Evolutionary conservation across 495 filamentous ascomycete genomes (phyloP).

Genomic region (Penicillium cataractarum): DNA sequence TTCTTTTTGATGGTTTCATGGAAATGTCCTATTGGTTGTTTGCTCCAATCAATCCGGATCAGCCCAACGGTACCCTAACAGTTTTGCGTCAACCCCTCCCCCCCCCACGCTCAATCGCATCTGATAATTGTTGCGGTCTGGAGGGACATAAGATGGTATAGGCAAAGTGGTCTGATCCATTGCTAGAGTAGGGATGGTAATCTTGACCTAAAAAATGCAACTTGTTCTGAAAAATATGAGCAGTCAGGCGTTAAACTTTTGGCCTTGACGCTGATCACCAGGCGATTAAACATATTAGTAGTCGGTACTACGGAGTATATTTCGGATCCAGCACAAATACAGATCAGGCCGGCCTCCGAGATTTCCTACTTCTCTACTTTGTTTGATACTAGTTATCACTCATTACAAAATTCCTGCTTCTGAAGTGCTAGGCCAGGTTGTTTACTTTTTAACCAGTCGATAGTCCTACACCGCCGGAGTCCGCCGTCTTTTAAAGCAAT

Average conservation of each 20-base stretch:
- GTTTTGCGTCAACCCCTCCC: slow-evolving; percentile 13
- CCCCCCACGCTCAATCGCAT: background rate
- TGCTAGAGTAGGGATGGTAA: background rate
- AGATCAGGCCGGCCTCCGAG: no score
- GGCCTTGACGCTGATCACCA: slow-evolving; percentile 1
- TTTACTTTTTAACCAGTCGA: background rate
- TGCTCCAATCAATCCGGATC: background rate
- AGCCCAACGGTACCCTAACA: background rate
- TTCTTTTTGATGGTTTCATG: slow-evolving; percentile 4
- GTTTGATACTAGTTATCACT: no score
- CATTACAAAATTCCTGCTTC: no score
- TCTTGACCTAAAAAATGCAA: background rate
- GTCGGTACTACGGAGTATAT: background rate
- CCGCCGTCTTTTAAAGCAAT: background rate
- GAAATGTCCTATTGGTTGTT: background rate
- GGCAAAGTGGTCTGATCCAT: background rate
- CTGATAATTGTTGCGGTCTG: slow-evolving; percentile 22
- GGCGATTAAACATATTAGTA: background rate
- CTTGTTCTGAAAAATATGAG: slow-evolving; percentile 1
- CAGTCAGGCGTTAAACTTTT: slow-evolving; percentile 3
- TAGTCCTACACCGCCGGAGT: slow-evolving; percentile 3
- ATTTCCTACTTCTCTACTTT: background rate
- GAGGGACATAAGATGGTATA: background rate
- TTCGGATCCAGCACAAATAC: background rate
- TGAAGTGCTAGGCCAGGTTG: background rate